Evolutionary conservation across 306 rosid genomes (phyloP), one percentile per base, ranked within the genome.

Genomic region (Alnus rubra): DNA sequence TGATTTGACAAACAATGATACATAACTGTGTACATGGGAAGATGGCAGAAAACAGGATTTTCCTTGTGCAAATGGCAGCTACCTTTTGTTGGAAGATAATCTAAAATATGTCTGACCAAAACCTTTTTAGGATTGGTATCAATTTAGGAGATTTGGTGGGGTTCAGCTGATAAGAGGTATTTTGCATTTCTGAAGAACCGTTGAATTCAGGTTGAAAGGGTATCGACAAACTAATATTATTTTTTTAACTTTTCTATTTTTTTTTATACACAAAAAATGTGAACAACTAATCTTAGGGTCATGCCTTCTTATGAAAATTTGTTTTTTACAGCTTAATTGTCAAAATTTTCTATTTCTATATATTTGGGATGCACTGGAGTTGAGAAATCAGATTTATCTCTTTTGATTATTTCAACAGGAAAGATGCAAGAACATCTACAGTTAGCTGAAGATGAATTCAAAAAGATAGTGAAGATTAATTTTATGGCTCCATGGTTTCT

Each of bases 401-500:
- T 76, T 71, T 39, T 65, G 77, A 37, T 79, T 44, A 50, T 82
- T 74, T 83, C 7, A 85, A 87, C 91, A 94, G 97, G 97, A 33
- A 82, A 84, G 77, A 76, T 86, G 82, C 90, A 88, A 56, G 92
- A 87, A 14, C 91, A 78, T 75, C 72, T 92, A 3, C 87, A 94
- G 45, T 71, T 89, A 80, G 45, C 77, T 23, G 95, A 87, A 81
- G 80, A 53, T 2, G 95, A 92, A 84, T 89, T 89, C 77, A 86
- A 79, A 39, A 94, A 86, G 82, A 88, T 87, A 64, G 81, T 86
- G 76, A 89, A 78, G 83, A 88, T 91, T 31, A 92, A 94, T 83
- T 86, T 87, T 28, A 89, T 87, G 93, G 92, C 97, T 52, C 76
- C 88, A 0, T 94, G 95, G 97, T 87, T 82, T 87, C 80, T 94